Evolutionary conservation across 1,284 basidiomycete species (phyloP).

Genomic region (Spongiforma sp.): DNA sequence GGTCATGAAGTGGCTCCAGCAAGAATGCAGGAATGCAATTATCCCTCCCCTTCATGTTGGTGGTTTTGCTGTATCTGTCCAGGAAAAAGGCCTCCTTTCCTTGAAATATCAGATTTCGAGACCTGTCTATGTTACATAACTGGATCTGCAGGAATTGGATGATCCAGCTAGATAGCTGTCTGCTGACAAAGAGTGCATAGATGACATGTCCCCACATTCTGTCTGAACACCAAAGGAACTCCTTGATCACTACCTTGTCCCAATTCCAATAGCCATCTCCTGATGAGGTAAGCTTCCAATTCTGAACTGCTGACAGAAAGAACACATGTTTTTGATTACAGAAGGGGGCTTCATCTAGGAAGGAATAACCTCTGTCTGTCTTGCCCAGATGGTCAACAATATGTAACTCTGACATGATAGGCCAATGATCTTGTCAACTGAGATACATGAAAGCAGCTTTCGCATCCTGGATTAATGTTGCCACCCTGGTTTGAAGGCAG

Average conservation of each 20-base stretch:
- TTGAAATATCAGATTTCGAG: slow-evolving; percentile 7
- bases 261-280: background rate
- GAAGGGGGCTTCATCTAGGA: slow-evolving; percentile 10
- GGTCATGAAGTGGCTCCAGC: background rate
- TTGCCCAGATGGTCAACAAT: slow-evolving; percentile 6
- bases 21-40: slow-evolving; percentile 11
- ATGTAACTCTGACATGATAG: background rate
- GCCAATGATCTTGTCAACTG: background rate
- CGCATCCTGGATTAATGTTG: background rate
- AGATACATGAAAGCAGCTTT: background rate
- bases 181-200: slow-evolving; percentile 1
- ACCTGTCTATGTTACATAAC: slow-evolving; percentile 2
- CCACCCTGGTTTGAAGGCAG: background rate
- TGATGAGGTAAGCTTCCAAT: background rate
- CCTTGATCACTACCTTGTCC: background rate
- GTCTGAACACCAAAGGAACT: background rate
- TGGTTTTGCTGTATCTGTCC: slow-evolving; percentile 11
- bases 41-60: background rate
- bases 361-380: slow-evolving; percentile 2
- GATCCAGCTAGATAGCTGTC: background rate
- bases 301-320: slow-evolving; percentile 3
- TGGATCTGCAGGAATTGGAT: slow-evolving; percentile 7
- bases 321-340: background rate
- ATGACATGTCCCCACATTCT: slow-evolving; percentile 1
- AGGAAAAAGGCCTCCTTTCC: slow-evolving; percentile 4